These are phyloP conservation scores for Nematodospora anomalae DNA, from an alignment of 1,139 yeast species.

Conservation along the genomic window DNA sequence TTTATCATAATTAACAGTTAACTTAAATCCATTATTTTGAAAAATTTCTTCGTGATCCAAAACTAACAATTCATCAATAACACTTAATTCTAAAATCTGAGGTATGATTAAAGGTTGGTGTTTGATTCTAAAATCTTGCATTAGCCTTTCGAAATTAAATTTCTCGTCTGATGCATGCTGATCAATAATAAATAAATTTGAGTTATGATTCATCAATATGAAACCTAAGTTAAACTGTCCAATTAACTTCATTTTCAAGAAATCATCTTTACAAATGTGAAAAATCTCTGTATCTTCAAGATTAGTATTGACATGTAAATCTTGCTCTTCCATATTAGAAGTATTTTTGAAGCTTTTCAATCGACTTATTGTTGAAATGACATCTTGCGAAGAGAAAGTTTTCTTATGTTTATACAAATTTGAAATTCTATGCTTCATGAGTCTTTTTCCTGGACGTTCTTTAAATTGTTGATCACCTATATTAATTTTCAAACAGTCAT, in stretches of 20 bases:
- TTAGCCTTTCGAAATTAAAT: conserved; percentile 75
- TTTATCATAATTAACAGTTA: conserved; percentile 41
- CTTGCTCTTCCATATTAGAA: conserved; percentile 1
- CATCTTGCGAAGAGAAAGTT: conserved; percentile 6
- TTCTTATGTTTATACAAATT: conserved; percentile 4
- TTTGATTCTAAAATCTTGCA: conserved; percentile 48
- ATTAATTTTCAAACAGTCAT: conserved; percentile 14
- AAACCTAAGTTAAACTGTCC: conserved; percentile 96
- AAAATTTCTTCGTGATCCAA: conserved; percentile 59
- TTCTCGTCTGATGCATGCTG: conserved; percentile 99
- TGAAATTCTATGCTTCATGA: conserved; percentile 6
- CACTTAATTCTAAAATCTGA: conserved; percentile 59
- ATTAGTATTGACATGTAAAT: conserved; percentile 19
- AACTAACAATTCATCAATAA: conserved; percentile 75
- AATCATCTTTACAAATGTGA: conserved; percentile 62
- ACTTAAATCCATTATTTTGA: conserved; percentile 70
- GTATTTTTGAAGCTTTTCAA: background rate
- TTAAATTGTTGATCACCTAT: conserved; percentile 19
- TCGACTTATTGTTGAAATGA: conserved; percentile 3
- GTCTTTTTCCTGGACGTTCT: conserved; percentile 16
- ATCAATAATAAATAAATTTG: conserved; percentile 80
- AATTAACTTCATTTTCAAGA: conserved; percentile 67
- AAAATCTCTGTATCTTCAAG: conserved; percentile 45
- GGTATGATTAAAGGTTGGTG: conserved; percentile 76
- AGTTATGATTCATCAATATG: conserved; percentile 58